phyloP scores from a whole-genome alignment of 768 basidiomycete genomes.

The Jaapia argillacea region DNA sequence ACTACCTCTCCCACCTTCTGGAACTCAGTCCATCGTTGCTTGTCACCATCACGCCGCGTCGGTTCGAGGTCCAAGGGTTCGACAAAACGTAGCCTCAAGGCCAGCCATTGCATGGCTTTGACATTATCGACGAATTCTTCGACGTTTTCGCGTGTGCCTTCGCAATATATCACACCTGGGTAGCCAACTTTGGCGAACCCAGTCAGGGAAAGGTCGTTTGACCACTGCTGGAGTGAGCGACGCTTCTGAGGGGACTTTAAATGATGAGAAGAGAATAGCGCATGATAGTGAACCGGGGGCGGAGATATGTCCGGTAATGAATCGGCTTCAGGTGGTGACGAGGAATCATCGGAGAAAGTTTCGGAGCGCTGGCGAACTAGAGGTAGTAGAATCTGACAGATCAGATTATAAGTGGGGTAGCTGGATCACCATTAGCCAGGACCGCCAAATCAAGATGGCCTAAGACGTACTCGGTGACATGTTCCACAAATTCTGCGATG shows the following conservation, averaged over 20 bases:
- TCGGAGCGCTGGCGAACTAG: no score
- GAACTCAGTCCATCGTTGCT: conserved; percentile 44
- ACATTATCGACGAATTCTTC: conserved; percentile 59
- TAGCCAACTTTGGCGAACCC: conserved; percentile 73
- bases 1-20: conserved; percentile 63
- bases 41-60: background rate
- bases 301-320: background rate
- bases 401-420: conserved; percentile 49
- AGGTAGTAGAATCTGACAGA: conserved; percentile 49
- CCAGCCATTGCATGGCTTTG: conserved; percentile 74
- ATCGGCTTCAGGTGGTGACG: background rate
- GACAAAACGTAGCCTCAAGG: conserved; percentile 50
- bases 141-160: conserved; percentile 40
- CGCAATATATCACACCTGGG: conserved; percentile 68
- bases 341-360: background rate
- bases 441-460: background rate
- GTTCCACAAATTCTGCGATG: conserved; percentile 18
- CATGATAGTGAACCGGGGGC: conserved; percentile 32
- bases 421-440: conserved; percentile 21
- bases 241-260: conserved; percentile 57
- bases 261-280: conserved; percentile 66
- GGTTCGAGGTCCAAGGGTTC: conserved; percentile 28
- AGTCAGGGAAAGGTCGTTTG: conserved; percentile 37
- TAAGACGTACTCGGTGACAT: conserved; percentile 19
- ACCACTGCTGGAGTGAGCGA: conserved; percentile 44